Conservation (phyloP, 2,329 filamentous ascomycete genomes). For the Ascochyta viciae-villosae region DNA sequence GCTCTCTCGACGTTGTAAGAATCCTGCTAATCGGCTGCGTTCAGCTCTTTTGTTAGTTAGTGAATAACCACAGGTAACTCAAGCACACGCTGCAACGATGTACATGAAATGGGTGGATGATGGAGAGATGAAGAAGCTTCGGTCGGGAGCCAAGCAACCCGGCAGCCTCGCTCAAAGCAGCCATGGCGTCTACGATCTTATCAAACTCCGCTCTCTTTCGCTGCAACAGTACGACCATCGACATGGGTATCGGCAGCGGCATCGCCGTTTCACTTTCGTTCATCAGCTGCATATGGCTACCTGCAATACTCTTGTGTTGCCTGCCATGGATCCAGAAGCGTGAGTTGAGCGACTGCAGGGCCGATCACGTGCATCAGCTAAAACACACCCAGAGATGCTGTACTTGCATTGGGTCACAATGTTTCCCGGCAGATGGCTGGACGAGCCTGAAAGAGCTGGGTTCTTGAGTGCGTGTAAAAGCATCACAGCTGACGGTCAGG, state of each 20-base stretch:
- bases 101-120: background rate
- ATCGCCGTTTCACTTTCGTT: slow-evolving; percentile 30
- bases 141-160: background rate
- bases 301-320: slow-evolving; percentile 43
- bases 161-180: slow-evolving; percentile 7
- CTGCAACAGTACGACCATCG: slow-evolving; percentile 9
- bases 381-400: slow-evolving; percentile 36
- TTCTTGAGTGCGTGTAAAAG: slow-evolving; percentile 40
- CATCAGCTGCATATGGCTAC: slow-evolving; percentile 45
- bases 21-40: background rate
- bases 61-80: background rate
- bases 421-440: slow-evolving; percentile 46
- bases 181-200: slow-evolving; percentile 5
- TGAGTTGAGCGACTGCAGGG: slow-evolving; percentile 20
- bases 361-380: slow-evolving; percentile 5
- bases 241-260: slow-evolving; percentile 15
- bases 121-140: background rate
- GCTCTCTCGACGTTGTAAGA: too few relatives aligned
- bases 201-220: background rate
- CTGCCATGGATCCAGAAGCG: slow-evolving; percentile 48
- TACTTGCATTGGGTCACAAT: slow-evolving; percentile 47
- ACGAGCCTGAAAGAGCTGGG: slow-evolving; percentile 47
- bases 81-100: background rate
- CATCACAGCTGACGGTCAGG: background rate
- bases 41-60: background rate